phyloP scores from a whole-genome alignment of 2,329 filamentous ascomycete genomes.

The Verticillium tricorpus region DNA sequence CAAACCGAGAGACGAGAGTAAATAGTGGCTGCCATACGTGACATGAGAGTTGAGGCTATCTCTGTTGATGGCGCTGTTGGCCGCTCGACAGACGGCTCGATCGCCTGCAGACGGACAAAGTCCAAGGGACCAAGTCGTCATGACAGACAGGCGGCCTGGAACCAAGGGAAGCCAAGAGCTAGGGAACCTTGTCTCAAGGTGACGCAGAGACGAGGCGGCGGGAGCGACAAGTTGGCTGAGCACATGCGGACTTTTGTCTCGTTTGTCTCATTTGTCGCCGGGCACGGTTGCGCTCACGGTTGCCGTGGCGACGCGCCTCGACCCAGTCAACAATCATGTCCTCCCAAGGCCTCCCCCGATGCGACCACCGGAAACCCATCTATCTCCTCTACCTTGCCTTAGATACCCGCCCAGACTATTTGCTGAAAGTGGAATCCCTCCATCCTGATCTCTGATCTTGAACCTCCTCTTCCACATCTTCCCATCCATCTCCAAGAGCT shows the following conservation, averaged over 20 bases:
- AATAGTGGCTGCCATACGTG: background rate
- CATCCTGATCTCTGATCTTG: background rate
- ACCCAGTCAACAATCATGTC: background rate
- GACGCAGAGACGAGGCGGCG: background rate
- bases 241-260: background rate
- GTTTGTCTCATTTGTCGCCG: too few relatives aligned
- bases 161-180: background rate
- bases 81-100: background rate
- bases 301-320: background rate
- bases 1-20: background rate
- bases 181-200: background rate
- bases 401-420: background rate
- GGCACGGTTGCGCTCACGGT: background rate
- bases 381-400: background rate
- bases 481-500: background rate
- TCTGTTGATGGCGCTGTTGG: background rate
- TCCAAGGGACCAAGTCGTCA: background rate
- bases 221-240: background rate
- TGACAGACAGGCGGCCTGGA: background rate
- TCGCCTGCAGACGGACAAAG: too few relatives aligned
- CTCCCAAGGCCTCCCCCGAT: background rate
- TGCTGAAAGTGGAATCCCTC: background rate
- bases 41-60: background rate
- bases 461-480: background rate
- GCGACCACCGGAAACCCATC: background rate